Evolutionary conservation across 2,329 filamentous ascomycete genomes (phyloP), one percentile per base, ranked within the genome.

Genomic region (Boeremia exigua): DNA sequence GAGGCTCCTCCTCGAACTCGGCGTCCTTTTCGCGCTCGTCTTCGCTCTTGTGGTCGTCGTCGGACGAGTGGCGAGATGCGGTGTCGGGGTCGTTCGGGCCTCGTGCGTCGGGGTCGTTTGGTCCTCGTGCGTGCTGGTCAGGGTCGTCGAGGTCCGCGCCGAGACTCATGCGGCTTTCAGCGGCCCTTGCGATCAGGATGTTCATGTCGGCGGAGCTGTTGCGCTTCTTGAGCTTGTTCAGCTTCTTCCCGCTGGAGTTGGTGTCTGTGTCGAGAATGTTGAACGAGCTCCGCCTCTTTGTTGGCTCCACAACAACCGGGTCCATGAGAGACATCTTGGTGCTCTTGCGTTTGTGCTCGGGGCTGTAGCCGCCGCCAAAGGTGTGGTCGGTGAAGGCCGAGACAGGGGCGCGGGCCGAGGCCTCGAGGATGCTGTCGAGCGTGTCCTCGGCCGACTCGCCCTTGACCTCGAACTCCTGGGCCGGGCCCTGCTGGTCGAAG

Each of bases 341-440:
- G 27, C 59, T 81, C 84, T 62, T 83, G 78, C 61, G 30, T 56
- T 60, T 64, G 48, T 63, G 65, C 52, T 69, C 75, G 63, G 55
- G 71, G 59, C 89, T 89, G 69, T 95, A 96, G 0, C 93, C 84
- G 4, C 92, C 92, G 27, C 88, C 90, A 69, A 90, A 92, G 0
- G 88, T 86, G 73, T 97, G 92, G 68, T 97, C 92, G 0, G 90
- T 96, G 67, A 98, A 98, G 25, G 93, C 94, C 62, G 83, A 91
- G 28, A 96, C 92, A 1, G 95, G 95, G 0, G 95, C 94, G 56
- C 84, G 85, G 2, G 91, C 90, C 2, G 94, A 95, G 7, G 94
- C 95, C 70, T 96, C 90, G 7, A 99, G 83, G 48, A 99, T 96
- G 71, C 87, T 93, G 63, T 99, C 93, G 7, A 99, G 83, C 0